A percentile compares a stretch with the other conserved stretches of the same genome.
Evolutionary conservation across 2,329 filamentous ascomycete species (phyloP).

Genomic region (Pezicula rhizophila): DNA sequence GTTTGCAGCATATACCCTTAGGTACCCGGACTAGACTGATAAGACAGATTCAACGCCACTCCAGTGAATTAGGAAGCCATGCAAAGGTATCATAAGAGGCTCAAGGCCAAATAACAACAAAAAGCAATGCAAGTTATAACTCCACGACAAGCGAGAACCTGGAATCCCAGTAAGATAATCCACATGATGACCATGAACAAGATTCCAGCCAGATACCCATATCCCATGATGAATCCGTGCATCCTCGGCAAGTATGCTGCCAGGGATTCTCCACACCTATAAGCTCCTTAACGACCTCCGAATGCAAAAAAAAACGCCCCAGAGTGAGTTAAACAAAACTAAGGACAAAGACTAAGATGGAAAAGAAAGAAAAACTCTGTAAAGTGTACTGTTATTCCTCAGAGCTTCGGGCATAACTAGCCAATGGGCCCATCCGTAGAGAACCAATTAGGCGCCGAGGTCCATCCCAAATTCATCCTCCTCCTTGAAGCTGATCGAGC

Average conservation of each 20-base stretch:
- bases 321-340: constrained; percentile 23
- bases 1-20: background rate
- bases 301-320: constrained; percentile 29
- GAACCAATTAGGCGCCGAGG: constrained; percentile 37
- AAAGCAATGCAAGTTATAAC: constrained; percentile 15
- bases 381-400: constrained; percentile 4
- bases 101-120: constrained; percentile 12
- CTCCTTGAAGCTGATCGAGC: constrained; percentile 75
- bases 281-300: constrained; percentile 21
- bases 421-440: background rate
- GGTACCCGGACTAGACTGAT: constrained; percentile 1
- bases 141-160: constrained; percentile 5
- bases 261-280: constrained; percentile 12
- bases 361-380: constrained; percentile 11
- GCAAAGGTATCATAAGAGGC: constrained; percentile 14
- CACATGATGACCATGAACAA: constrained; percentile 9
- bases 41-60: constrained; percentile 13
- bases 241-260: constrained; percentile 20
- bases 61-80: constrained; percentile 6
- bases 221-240: constrained; percentile 5
- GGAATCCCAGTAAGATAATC: constrained; percentile 15
- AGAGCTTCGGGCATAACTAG: background rate
- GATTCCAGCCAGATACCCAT: background rate
- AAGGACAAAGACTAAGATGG: constrained; percentile 15
- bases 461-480: constrained; percentile 94